Base-by-base conservation (phyloP, 352 stramenopile genomes). In the Plasmopara muralis region DNA sequence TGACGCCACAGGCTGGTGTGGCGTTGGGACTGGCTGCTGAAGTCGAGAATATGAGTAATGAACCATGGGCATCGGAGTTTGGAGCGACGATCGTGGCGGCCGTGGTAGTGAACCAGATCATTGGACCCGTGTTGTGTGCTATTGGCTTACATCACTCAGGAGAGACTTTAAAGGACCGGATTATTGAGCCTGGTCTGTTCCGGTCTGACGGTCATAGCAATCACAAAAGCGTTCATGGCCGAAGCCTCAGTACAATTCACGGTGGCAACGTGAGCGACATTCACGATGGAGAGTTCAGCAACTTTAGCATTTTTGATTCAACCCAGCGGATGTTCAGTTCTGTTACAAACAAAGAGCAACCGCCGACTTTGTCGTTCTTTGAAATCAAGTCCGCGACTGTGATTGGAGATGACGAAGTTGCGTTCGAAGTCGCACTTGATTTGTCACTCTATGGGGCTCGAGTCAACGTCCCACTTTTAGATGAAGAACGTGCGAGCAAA, bases 71-170 rank as follows among this genome's bases (percentile, higher is more conserved):
- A 0, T 54, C 71, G 5, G 69, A 85, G 43, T 87, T 84, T 30
- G 42, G 73, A 18, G 62, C 76, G 6, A 87, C 76, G 9, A 87
- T 87, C 51, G 67, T 87, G 20, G 71, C 73, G 5, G 76, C 76
- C 5, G 67, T 87, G 30, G 74, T 87, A 44, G 67, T 87, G 35
- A 85, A 84, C 57, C 76, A 87, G 48, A 83, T 87, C 50, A 65
- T 87, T 38, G 76, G 73, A 8, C 76, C 76, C 1, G 74, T 85
- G 41, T 35, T 85, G 1, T 87, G 76, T 52, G 44, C 76, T 1
- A 66, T 85, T 20, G 76, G 76, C 3, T 65, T 87, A 34, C 68
- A 51, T 47, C 68, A 53, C 14, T 68, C 76, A 9, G 74, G 76
- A 12, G 76, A 87, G 46, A 78, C 53, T 14, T 55, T 74, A 30